Percentiles rank a stretch among this genome's conserved stretches.
Evolutionary conservation across 352 stramenopile species (phyloP).

Genomic region (Pythium coloratum): DNA sequence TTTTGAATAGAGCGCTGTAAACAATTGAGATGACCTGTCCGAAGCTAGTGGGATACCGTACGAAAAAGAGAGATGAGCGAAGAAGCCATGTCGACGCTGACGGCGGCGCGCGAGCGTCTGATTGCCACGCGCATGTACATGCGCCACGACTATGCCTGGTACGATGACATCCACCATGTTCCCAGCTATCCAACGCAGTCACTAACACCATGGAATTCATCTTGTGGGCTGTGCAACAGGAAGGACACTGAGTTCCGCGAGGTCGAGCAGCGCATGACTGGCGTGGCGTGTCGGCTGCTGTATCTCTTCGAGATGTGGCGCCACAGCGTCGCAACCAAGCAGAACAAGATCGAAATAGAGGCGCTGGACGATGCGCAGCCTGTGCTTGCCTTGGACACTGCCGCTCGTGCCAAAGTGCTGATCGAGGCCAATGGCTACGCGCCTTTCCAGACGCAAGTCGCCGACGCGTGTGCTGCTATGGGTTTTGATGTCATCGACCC

Average conservation of each 20-base stretch:
- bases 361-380: conserved; percentile 18
- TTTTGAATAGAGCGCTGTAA: background rate
- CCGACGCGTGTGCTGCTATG: conserved; percentile 49
- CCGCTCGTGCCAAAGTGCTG: conserved; percentile 28
- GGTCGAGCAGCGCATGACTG: conserved; percentile 48
- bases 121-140: conserved; percentile 60
- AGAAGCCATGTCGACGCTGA: conserved; percentile 7
- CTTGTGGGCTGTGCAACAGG: conserved; percentile 29
- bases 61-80: conserved; percentile 4
- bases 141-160: conserved; percentile 88
- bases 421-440: conserved; percentile 59
- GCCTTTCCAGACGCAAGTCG: conserved; percentile 42
- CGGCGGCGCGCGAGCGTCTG: conserved; percentile 49
- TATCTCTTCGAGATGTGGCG: conserved; percentile 65
- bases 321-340: background rate
- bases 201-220: background rate
- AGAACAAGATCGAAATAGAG: conserved; percentile 16
- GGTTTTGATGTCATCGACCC: conserved; percentile 39
- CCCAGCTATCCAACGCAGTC: conserved; percentile 1
- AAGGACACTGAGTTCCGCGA: conserved; percentile 64
- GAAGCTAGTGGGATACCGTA: no score
- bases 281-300: conserved; percentile 65
- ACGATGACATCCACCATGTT: no score
- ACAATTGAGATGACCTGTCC: background rate
- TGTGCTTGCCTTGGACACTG: background rate